Base-by-base conservation (phyloP, 495 filamentous ascomycete genomes). In the Jackrogersella multiformis region DNA sequence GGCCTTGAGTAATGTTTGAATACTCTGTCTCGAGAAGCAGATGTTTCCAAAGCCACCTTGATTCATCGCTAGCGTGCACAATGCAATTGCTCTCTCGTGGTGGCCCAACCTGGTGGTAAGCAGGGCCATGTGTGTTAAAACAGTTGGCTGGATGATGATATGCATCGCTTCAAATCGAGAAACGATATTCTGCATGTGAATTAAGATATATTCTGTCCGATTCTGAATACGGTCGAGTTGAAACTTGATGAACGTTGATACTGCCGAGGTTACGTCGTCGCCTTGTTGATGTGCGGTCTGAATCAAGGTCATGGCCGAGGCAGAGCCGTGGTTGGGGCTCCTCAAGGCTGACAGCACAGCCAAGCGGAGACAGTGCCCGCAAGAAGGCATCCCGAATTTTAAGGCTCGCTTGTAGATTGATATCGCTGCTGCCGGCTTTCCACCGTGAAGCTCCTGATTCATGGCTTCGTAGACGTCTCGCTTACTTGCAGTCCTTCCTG, bases 291-390 rank as follows among this genome's bases (percentile, higher is more conserved):
- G 66, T 0, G 77, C 77, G 9, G 46, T 45, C 7, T 61, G 67
- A 1, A 85, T 73, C 9, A 84, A 61, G 18, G 32, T 21, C 13
- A 76, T 71, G 2, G 78, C 72, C 21, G 51, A 58, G 15, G 55
- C 39, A 26, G 61, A 39, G 12, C 69, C 62, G 16, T 45, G 30
- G 1, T 56, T 34, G 2, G 68, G 42, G n/a, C 56, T 55, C 21
- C 58, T 57, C 54, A 83, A 60, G 7, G 73, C 68, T 10, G 82
- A 82, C 18, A 73, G 66, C 15, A 84, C 73, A 16, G 80, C 82
- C 7, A 82, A 55, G 8, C 69, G 69, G 2, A 83, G 69, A 49
- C 76, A 76, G 7, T 71, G 66, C 3, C 42, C 20, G 12, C 66
- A 72, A 35, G 64, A 68, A 0, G 70, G 74, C 76, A 81, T 75